These are phyloP conservation scores for Blastobotrys elegans DNA, from an alignment of 1,139 yeast species.

Conservation along the genomic window DNA sequence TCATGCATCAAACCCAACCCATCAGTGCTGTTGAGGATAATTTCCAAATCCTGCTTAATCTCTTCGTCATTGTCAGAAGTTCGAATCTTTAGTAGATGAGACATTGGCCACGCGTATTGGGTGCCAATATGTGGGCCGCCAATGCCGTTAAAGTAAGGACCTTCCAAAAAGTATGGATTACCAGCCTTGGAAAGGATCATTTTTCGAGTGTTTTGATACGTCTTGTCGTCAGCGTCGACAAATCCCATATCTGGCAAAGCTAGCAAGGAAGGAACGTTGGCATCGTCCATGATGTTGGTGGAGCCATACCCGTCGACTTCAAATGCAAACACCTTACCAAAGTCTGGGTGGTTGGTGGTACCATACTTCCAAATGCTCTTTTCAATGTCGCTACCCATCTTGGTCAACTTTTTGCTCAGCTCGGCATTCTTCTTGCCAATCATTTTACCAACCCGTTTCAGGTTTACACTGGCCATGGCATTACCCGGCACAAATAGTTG, in stretches of 20 bases:
- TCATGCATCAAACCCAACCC: constrained; percentile 84
- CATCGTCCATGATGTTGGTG: constrained; percentile 72
- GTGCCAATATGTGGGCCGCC: constrained; percentile 93
- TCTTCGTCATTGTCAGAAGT: constrained; percentile 71
- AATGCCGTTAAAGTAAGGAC: constrained; percentile 62
- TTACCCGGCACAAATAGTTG: constrained; percentile 83
- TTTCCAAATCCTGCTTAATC: constrained; percentile 46
- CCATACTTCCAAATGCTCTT: constrained; percentile 59
- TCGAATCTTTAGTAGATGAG: constrained; percentile 64
- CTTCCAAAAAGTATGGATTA: constrained; percentile 72
- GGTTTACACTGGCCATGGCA: constrained; percentile 64
- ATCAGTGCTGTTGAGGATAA: constrained; percentile 60
- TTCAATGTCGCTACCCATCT: constrained; percentile 43
- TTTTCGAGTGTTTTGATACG: constrained; percentile 70
- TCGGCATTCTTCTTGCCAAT: constrained; percentile 17
- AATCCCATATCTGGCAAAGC: constrained; percentile 77
- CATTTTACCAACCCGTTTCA: constrained; percentile 33
- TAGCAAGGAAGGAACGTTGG: constrained; percentile 75
- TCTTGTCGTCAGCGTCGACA: constrained; percentile 42
- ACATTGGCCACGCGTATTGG: constrained; percentile 87
- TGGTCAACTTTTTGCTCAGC: constrained; percentile 29
- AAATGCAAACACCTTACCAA: constrained; percentile 74
- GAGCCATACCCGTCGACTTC: constrained; percentile 87
- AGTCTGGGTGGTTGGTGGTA: constrained; percentile 56
- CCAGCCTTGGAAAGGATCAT: constrained; percentile 68